These are phyloP conservation scores for Opeltia flavorubescens DNA, from an alignment of 495 filamentous ascomycete species.

Conservation along the genomic window DNA sequence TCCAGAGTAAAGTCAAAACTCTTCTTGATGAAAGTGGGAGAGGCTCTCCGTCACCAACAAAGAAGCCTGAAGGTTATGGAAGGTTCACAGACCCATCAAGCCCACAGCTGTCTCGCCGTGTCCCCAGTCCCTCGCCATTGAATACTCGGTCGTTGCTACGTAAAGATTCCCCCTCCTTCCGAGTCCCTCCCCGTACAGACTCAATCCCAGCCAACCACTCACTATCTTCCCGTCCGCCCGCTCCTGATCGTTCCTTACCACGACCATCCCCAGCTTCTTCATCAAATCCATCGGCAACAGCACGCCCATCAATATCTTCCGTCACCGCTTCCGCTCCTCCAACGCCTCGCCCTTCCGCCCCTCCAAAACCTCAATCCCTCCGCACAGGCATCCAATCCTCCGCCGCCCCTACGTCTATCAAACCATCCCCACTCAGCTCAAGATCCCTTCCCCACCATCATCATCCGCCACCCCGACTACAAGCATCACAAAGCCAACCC, in stretches of 20 bases:
- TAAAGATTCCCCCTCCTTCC: not conserved
- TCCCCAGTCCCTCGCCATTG: not conserved
- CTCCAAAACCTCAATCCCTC: slow-evolving; percentile 16
- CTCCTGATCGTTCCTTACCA: not conserved
- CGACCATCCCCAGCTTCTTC: not conserved
- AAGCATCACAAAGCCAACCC: not conserved
- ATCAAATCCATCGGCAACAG: not conserved
- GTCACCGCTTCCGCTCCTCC: slow-evolving; percentile 4
- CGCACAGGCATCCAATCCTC: slow-evolving; percentile 12
- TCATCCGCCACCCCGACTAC: slow-evolving; percentile 4
- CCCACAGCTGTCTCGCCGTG: not conserved
- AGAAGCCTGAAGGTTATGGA: slow-evolving; percentile 82
- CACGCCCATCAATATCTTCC: not conserved
- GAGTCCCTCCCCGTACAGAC: not conserved
- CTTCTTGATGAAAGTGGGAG: slow-evolving; percentile 69
- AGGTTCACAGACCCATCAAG: slow-evolving; percentile 48
- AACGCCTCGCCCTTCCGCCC: slow-evolving; percentile 4
- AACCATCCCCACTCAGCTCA: slow-evolving; percentile 7
- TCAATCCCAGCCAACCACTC: not conserved
- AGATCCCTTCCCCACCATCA: not conserved
- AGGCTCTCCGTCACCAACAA: slow-evolving; percentile 37
- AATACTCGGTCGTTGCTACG: not conserved
- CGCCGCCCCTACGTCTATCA: slow-evolving; percentile 8
- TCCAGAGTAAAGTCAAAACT: slow-evolving; percentile 79
- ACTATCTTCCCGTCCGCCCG: not conserved